These are phyloP conservation scores for Brettanomyces sp. DNA, from an alignment of 805 yeast species.

Conservation along the genomic window DNA sequence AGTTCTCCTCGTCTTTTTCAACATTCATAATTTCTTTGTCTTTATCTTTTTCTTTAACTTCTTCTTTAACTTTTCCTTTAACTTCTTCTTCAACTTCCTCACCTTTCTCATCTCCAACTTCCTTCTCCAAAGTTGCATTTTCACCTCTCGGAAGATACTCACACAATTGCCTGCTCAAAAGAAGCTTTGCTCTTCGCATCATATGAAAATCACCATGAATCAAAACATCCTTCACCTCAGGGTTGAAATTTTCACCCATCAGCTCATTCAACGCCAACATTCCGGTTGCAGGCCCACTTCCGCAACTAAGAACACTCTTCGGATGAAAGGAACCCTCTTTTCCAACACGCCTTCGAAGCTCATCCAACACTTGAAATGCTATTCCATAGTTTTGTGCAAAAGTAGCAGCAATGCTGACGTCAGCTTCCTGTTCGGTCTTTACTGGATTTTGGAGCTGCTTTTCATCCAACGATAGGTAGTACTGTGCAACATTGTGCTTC, in stretches of 20 bases:
- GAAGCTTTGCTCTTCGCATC: constrained; percentile 70
- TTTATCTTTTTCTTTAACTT: constrained; percentile 4
- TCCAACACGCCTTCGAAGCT: constrained; percentile 45
- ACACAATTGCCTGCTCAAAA: constrained; percentile 59
- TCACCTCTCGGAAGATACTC: constrained; percentile 23
- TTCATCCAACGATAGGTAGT: constrained; percentile 32
- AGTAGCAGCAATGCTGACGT: constrained; percentile 70
- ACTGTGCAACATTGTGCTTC: constrained; percentile 42
- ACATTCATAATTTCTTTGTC: constrained; percentile 14
- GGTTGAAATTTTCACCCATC: constrained; percentile 55
- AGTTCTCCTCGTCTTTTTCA: constrained; percentile 5
- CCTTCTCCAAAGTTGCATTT: too few species aligned
- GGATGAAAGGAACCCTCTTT: constrained; percentile 45
- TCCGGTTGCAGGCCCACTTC: constrained; percentile 90
- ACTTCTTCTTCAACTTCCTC: background rate
- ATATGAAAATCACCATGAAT: constrained; percentile 62
- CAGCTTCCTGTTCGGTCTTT: constrained; percentile 45
- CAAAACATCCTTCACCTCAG: constrained; percentile 60
- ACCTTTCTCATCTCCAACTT: background rate
- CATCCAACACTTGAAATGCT: constrained; percentile 53
- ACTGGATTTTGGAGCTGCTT: constrained; percentile 40
- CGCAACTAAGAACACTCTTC: constrained; percentile 58
- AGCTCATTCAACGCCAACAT: constrained; percentile 80
- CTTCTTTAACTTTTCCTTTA: background rate
- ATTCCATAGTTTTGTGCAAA: constrained; percentile 78